Evolutionary conservation across 2,329 filamentous ascomycete genomes (phyloP), one percentile per base, ranked within the genome.

Genomic region (Colletotrichum cordylinicola): DNA sequence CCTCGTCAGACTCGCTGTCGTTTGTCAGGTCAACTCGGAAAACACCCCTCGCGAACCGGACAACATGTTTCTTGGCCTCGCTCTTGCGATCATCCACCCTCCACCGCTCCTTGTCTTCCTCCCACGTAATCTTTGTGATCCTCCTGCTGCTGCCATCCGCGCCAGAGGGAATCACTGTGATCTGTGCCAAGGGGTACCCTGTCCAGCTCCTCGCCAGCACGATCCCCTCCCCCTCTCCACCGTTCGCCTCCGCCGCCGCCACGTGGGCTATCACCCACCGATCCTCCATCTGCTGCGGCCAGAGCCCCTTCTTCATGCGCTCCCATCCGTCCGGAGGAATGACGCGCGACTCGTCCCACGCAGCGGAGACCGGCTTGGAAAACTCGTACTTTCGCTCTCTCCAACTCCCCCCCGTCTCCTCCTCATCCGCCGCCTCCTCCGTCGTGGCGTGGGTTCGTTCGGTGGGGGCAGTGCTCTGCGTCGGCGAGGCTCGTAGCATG

Each of bases 191-290:
- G 10, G 39, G 61, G 4, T 21, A 37, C 15, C 60, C 15, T 27
- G 61, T 72, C 72, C 68, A 67, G 72, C 52, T 75, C 62, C 67
- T 37, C 15, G 37, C 68, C 24, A 75, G 66, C n/a, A 66, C 29
- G 18, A 67, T 37, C 10, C 18, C 60, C 18, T 68, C 37, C 48
- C 31, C 31, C 29, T 29, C 31, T 33, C 55, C 70, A 13, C 18
- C 12, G 52, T 37, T 39, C 33, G n/a, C 24, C 33, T 18, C 33
- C 21, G n/a, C 21, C n/a, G 33, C 24, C 43, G 18, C 56, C 12
- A 33, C 55, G 56, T 70, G 56, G 16, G 35, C 24, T 21, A 62
- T 15, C 31, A 31, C 37, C 52, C 68, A 75, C 9, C 68, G 48
- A 48, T 72, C 68, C 8, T 72, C 52, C 72, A 72, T 72, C 15